These are phyloP conservation scores for Mytilinidion resinicola DNA, from an alignment of 495 filamentous ascomycete genomes.

Conservation along the genomic window DNA sequence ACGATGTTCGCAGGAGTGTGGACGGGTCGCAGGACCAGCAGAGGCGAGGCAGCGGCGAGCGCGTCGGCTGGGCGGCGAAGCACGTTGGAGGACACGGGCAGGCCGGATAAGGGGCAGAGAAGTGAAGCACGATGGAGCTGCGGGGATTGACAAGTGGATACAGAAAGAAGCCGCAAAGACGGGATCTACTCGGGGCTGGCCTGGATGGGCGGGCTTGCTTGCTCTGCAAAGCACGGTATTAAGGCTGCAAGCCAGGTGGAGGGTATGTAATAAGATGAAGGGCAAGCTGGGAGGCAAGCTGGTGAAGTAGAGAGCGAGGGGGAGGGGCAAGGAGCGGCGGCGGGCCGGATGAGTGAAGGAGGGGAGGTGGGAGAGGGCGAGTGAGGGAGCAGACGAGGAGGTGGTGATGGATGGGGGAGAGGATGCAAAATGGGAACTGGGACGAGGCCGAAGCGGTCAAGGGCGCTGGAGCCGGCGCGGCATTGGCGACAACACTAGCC, in stretches of 20 bases:
- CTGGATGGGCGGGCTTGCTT: constrained; percentile 17
- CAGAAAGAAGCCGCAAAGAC: constrained; percentile 9
- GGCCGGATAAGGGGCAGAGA: not conserved
- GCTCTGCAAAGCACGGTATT: constrained; percentile 13
- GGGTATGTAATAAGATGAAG: constrained; percentile 12
- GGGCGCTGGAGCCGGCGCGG: no score
- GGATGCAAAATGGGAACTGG: not conserved
- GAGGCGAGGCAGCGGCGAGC: not conserved
- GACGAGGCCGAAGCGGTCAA: not conserved
- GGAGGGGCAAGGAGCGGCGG: constrained; percentile 30
- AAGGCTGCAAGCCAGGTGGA: constrained; percentile 11
- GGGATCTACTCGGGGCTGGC: constrained; percentile 14
- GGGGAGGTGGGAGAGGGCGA: constrained; percentile 38
- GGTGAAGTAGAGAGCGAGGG: constrained; percentile 33
- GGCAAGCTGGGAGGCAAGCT: constrained; percentile 25
- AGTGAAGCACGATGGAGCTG: constrained; percentile 2
- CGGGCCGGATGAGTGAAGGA: constrained; percentile 22
- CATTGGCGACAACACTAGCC: no score
- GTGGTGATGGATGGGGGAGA: constrained; percentile 25
- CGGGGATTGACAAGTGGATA: constrained; percentile 12
- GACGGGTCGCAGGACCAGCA: constrained; percentile 1
- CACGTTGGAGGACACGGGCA: not conserved
- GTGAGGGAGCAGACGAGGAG: constrained; percentile 41
- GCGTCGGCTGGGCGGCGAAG: not conserved
- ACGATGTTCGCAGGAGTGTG: constrained; percentile 1